These are phyloP conservation scores for Hypoxylon fragiforme DNA, from an alignment of 495 filamentous ascomycete genomes.

Conservation along the genomic window DNA sequence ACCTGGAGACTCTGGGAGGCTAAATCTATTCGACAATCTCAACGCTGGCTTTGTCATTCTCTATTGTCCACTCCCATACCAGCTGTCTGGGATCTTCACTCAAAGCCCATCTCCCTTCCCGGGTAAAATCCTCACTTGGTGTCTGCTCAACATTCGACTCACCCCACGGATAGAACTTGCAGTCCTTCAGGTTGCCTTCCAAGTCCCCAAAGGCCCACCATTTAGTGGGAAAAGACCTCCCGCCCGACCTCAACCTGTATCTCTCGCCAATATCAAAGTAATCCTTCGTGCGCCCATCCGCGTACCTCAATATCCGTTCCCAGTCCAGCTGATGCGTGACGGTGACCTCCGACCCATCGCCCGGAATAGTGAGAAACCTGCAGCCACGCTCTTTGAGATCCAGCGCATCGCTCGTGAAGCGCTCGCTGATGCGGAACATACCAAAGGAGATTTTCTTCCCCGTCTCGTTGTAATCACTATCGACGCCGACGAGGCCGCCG, in stretches of 20 bases:
- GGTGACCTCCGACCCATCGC: background rate
- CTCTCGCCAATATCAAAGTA: background rate
- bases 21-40: background rate
- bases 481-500: background rate
- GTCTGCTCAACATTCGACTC: background rate
- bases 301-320: constrained; percentile 17
- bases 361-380: constrained; percentile 7
- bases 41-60: background rate
- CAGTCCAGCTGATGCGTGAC: constrained; percentile 9
- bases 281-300: background rate
- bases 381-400: background rate
- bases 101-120: background rate
- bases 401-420: background rate
- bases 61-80: background rate
- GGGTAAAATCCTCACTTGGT: background rate
- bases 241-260: background rate
- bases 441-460: background rate
- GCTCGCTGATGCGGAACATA: background rate
- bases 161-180: background rate
- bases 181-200: background rate
- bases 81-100: background rate
- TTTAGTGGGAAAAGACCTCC: background rate
- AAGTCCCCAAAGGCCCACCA: background rate
- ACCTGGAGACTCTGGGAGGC: no score
- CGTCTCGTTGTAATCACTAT: background rate